Conservation (phyloP, 2,329 filamentous ascomycete species). For the Talaromyces sp. region DNA sequence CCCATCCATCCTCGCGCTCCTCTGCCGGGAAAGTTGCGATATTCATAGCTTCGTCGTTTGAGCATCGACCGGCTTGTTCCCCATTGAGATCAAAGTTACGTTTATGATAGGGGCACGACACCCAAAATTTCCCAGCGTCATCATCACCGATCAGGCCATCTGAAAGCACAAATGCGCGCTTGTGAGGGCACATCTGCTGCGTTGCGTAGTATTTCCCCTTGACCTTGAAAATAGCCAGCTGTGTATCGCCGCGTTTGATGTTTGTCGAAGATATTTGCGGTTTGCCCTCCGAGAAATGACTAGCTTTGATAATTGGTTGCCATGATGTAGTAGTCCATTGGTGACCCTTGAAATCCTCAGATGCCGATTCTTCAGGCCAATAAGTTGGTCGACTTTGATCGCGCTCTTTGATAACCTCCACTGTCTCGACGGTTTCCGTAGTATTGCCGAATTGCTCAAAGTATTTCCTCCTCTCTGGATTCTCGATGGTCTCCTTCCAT, state of each 20-base stretch:
- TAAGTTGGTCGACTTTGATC: constrained; percentile 68
- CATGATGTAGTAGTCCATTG: constrained; percentile 64
- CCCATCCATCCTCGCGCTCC: constrained; percentile 67
- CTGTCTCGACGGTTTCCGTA: constrained; percentile 59
- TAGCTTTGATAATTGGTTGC: constrained; percentile 71
- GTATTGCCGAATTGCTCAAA: constrained; percentile 87
- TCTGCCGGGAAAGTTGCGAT: constrained; percentile 80
- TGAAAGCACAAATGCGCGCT: constrained; percentile 80
- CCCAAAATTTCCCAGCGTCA: constrained; percentile 63
- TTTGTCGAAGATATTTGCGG: constrained; percentile 59
- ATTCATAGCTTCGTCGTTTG: constrained; percentile 67
- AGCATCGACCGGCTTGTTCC: constrained; percentile 62
- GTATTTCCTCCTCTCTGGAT: constrained; percentile 60
- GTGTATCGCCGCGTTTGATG: constrained; percentile 81
- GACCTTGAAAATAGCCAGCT: constrained; percentile 81
- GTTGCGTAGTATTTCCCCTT: constrained; percentile 75
- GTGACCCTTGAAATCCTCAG: constrained; percentile 66
- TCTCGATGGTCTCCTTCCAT: constrained; percentile 76
- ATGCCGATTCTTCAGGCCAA: constrained; percentile 66
- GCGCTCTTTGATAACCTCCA: constrained; percentile 68
- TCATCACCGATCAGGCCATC: constrained; percentile 73
- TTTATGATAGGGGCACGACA: constrained; percentile 85
- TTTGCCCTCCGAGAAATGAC: constrained; percentile 54
- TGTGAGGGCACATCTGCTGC: constrained; percentile 94
- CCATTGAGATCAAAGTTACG: constrained; percentile 76